Base-by-base conservation (phyloP, 2,329 filamentous ascomycete species). In the Pyrenophora graminea region DNA sequence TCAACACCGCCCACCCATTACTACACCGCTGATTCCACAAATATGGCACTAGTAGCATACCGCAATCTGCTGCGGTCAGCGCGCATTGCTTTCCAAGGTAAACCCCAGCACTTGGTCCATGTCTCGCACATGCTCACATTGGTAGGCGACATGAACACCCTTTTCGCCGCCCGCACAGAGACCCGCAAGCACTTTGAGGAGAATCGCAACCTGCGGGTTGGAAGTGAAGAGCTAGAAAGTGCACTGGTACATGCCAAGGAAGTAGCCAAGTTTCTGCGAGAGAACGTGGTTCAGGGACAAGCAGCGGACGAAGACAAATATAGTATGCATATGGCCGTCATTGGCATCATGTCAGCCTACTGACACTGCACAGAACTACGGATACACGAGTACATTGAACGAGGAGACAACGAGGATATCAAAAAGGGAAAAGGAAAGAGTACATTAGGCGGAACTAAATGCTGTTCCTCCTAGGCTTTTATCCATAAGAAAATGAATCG, bases 391-490 rank as follows among this genome's bases (percentile, higher is more conserved):
- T 79, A 96, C 59, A 99, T 88, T 25, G 93, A 99, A 74, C 82
- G 90, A 59, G 91, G 94, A 46, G 89, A 97, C 75, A 99, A 99
- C 69, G 91, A 97, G 63, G 90, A 87, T 30, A 85, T 97, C 66
- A 95, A 92, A 75, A 79, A 85, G 44, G 80, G 55, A 59, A 75
- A 76, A 49, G 75, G 77, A 42, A 77, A 74, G 63, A 69, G 68
- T 58, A 69, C 68, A 60, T 59, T 72, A 55, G 64, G 65, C 54
- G 69, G 69, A 48, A 63, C 61, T 18, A 74, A 74, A 59, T 74
- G 71, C 65, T 73, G 71, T 57, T 72, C 69, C 45, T 62, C 70
- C 45, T 73, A 62, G 70, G 45, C 53, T 65, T 68, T 65, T 63
- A 47, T 56, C 54, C 43, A 47, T 45, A 51, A 44, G 44, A 55